Evolutionary conservation across 139 green algal genomes (phyloP).

Genomic region (Chlorella sp.): DNA sequence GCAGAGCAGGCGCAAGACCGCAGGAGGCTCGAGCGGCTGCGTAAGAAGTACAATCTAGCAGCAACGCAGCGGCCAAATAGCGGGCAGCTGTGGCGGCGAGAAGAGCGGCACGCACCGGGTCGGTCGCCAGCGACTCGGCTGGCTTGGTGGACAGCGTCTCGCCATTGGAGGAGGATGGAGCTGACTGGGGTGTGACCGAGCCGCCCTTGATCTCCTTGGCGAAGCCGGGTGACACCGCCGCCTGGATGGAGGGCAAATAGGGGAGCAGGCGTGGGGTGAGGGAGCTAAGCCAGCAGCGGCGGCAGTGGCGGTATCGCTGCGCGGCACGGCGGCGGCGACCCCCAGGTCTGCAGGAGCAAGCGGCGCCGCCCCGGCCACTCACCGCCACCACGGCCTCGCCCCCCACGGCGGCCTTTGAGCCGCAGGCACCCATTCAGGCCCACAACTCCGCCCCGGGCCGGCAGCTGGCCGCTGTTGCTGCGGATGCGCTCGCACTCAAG

Average conservation of each 20-base stretch:
- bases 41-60: not conserved
- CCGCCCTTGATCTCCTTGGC: not conserved
- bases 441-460: not conserved
- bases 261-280: not conserved
- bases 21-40: not conserved
- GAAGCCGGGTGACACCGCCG: not conserved
- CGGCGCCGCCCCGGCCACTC: not conserved
- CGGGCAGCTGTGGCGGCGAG: no score
- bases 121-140: no score
- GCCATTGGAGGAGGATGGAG: no score
- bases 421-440: not conserved
- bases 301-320: no score
- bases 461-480: not conserved
- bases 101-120: no score
- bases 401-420: not conserved
- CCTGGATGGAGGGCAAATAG: not conserved
- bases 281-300: no score
- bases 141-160: no score
- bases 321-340: not conserved
- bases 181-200: no score
- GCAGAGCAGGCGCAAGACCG: not conserved
- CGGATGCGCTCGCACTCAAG: not conserved
- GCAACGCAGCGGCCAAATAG: not conserved
- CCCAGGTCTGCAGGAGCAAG: not conserved
- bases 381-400: slow-evolving; percentile 9